Evolutionary conservation across 2,329 filamentous ascomycete genomes (phyloP).

Genomic region (Geosmithia flava): DNA sequence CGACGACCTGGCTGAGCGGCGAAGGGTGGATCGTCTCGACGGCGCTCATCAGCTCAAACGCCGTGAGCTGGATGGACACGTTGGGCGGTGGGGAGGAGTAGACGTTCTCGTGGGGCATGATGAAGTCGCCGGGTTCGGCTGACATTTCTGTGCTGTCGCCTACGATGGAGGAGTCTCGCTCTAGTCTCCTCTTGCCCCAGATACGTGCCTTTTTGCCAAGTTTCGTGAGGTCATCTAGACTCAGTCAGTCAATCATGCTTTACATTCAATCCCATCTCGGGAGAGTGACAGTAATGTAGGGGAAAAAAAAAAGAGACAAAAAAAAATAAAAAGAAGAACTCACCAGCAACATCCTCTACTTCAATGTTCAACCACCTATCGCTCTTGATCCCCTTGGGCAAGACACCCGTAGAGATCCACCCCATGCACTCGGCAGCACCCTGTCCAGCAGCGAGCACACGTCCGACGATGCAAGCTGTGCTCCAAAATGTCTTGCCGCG

Average conservation of each 20-base stretch:
- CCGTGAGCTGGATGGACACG: conserved; percentile 34
- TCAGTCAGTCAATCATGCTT: conserved; percentile 1
- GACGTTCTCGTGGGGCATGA: conserved; percentile 44
- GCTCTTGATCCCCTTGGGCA: conserved; percentile 35
- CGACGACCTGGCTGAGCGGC: conserved; percentile 26
- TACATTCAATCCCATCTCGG: conserved; percentile 6
- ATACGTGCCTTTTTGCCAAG: conserved; percentile 44
- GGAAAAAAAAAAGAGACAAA: too few relatives aligned
- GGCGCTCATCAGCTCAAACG: conserved; percentile 33
- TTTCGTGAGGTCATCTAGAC: conserved; percentile 32
- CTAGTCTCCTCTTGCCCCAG: conserved; percentile 47
- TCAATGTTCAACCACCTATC: conserved; percentile 50
- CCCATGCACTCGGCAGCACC: conserved; percentile 55
- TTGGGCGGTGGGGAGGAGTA: conserved; percentile 34
- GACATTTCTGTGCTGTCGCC: conserved; percentile 42
- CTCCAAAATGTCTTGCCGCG: conserved; percentile 56
- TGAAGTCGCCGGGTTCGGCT: conserved; percentile 49
- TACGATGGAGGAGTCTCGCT: conserved; percentile 47
- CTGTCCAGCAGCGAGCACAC: conserved; percentile 49
- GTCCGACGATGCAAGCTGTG: conserved; percentile 51
- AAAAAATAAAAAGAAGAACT: conserved; percentile 8
- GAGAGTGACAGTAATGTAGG: too few relatives aligned
- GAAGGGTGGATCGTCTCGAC: conserved; percentile 31
- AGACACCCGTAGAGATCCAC: conserved; percentile 51
- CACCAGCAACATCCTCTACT: conserved; percentile 39